These are phyloP conservation scores for Wickerhamomyces tratensis DNA, from an alignment of 805 yeast species.

Conservation along the genomic window DNA sequence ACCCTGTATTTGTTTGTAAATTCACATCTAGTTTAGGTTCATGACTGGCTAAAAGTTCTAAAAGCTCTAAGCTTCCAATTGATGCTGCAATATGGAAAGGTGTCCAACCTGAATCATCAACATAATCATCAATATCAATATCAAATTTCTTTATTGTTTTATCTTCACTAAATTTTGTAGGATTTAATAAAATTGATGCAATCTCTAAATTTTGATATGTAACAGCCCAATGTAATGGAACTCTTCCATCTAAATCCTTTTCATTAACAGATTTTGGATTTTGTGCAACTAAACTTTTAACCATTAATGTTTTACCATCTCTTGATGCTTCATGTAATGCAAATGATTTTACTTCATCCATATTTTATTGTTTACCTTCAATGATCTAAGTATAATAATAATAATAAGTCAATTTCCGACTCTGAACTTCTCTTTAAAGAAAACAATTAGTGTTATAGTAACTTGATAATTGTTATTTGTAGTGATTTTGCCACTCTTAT, in stretches of 20 bases:
- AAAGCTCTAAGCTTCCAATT: slow-evolving; percentile 48
- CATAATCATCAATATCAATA: slow-evolving; percentile 56
- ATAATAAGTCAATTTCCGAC: too few species aligned
- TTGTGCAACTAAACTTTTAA: slow-evolving; percentile 33
- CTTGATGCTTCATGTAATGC: slow-evolving; percentile 57
- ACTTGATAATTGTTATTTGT: too few species aligned
- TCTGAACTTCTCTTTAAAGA: too few species aligned
- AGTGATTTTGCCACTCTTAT: too few species aligned
- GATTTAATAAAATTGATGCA: slow-evolving; percentile 34
- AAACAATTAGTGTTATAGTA: too few species aligned
- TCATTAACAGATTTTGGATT: slow-evolving; percentile 36
- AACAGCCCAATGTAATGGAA: slow-evolving; percentile 86
- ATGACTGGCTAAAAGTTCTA: slow-evolving; percentile 39
- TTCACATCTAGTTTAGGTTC: slow-evolving; percentile 53
- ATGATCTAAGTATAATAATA: too few species aligned
- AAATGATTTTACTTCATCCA: neutral
- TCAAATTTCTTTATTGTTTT: slow-evolving; percentile 14
- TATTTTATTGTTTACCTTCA: too few species aligned
- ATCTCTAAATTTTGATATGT: slow-evolving; percentile 48
- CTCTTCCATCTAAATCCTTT: slow-evolving; percentile 66
- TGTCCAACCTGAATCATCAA: slow-evolving; percentile 82
- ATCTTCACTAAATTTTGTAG: slow-evolving; percentile 19
- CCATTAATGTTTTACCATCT: slow-evolving; percentile 44
- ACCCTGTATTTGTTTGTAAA: slow-evolving; percentile 54
- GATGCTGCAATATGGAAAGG: slow-evolving; percentile 79